Percentiles rank a stretch among this genome's conserved stretches.
Conservation (phyloP, 1,284 basidiomycete genomes). For the Megacollybia platyphylla region DNA sequence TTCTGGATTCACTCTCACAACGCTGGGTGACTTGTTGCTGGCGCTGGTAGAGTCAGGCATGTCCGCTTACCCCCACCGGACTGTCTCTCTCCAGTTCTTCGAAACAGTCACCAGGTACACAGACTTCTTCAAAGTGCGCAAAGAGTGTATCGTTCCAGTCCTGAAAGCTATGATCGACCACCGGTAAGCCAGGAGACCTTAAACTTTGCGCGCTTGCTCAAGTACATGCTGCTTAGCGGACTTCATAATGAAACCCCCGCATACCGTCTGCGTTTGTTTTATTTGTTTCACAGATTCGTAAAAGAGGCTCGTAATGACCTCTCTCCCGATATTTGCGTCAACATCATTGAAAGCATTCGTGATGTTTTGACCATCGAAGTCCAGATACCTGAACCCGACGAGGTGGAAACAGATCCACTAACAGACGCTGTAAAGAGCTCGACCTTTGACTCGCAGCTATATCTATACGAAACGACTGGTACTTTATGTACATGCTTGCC, state of each 20-base stretch:
- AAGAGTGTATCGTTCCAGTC: constrained; percentile 76
- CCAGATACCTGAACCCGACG: constrained; percentile 56
- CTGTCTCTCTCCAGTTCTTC: constrained; percentile 90
- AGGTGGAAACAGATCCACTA: constrained; percentile 55
- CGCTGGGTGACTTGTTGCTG: constrained; percentile 84
- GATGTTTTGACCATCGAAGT: constrained; percentile 58
- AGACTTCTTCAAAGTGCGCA: constrained; percentile 92
- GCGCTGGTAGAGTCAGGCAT: constrained; percentile 79
- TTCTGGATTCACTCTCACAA: constrained; percentile 77
- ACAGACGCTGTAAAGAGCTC: constrained; percentile 71
- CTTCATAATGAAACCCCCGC: constrained; percentile 70
- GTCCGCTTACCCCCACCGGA: constrained; percentile 73
- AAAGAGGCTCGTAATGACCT: constrained; percentile 78
- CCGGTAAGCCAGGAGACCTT: constrained; percentile 35
- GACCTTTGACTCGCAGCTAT: constrained; percentile 83
- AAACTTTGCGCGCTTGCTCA: neutral
- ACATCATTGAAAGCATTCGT: constrained; percentile 64
- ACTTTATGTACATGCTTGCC: constrained; percentile 71
- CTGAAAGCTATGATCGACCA: constrained; percentile 83
- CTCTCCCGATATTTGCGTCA: constrained; percentile 57
- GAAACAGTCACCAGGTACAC: constrained; percentile 88
- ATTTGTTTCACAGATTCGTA: constrained; percentile 91
- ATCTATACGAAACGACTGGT: constrained; percentile 91
- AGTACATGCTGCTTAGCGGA: constrained; percentile 42
- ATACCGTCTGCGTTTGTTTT: constrained; percentile 77